These are phyloP conservation scores for Pichia insulana DNA, from an alignment of 805 yeast genomes.

Conservation along the genomic window DNA sequence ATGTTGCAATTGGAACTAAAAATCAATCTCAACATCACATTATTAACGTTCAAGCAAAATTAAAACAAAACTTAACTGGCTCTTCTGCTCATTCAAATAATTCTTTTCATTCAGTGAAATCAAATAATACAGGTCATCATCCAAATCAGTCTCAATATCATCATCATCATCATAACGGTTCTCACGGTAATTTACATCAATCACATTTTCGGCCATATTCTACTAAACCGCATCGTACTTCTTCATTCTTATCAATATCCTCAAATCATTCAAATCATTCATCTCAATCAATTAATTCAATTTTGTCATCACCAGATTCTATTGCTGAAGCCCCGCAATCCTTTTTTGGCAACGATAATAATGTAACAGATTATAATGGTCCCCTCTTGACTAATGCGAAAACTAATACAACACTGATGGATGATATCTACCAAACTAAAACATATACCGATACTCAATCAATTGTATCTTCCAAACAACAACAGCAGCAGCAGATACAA, in stretches of 20 bases:
- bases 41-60: slow-evolving; percentile 8
- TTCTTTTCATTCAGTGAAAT: slow-evolving; percentile 15
- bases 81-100: slow-evolving; percentile 22
- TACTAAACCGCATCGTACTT: slow-evolving; percentile 16
- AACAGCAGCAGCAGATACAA: too few relatives aligned
- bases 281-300: slow-evolving; percentile 20
- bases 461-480: background rate
- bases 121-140: slow-evolving; percentile 8
- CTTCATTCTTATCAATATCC: slow-evolving; percentile 21
- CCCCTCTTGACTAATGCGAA: slow-evolving; percentile 24
- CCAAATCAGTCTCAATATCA: slow-evolving; percentile 15
- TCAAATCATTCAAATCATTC: slow-evolving; percentile 23
- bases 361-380: slow-evolving; percentile 14
- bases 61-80: slow-evolving; percentile 20
- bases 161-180: slow-evolving; percentile 13
- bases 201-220: slow-evolving; percentile 22
- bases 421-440: slow-evolving; percentile 25
- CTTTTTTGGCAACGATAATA: slow-evolving; percentile 17
- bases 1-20: background rate
- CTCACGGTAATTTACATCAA: slow-evolving; percentile 19
- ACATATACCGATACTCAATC: slow-evolving; percentile 23
- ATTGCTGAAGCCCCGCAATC: slow-evolving; percentile 21
- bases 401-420: slow-evolving; percentile 28
- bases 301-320: slow-evolving; percentile 18
- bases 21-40: slow-evolving; percentile 6